Base-by-base conservation (phyloP, 352 stramenopile species). In the Globisporangium ultimum region DNA sequence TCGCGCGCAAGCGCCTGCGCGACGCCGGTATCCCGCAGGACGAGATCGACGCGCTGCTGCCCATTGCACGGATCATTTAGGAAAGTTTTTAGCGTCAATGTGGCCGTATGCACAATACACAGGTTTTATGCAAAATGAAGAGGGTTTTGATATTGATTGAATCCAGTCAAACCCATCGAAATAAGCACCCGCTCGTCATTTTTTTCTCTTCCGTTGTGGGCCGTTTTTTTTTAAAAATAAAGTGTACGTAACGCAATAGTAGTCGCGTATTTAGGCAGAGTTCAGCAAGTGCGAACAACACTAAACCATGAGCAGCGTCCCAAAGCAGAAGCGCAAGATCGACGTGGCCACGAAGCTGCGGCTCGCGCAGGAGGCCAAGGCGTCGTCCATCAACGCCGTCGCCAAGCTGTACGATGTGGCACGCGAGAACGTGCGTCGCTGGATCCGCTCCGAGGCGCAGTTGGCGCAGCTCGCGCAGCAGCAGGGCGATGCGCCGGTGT, bases 21-120 rank as follows among this genome's bases (percentile, higher is more conserved):
- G 68, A 75, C 48, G 68, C 68, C 48, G 68, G 68, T 7, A 62
- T 72, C 9, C 63, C 64, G 24, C 60, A 72, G 34, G 18, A 67
- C 45, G 68, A 75, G 61, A 70, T 75, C 46, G 64, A 72, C 51
- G 48, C 34, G 2, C 61, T 70, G 48, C 38, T 75, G 38, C 64
- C 64, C 13, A n/a, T 45, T 2, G 40, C 17, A 8, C 40, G 40
- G 12, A 45, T n/a, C 12, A 10, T 45, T n/a, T n/a, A 45, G 13
- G 13, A n/a, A 8, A 17, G 11, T 17, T n/a, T n/a, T 45, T 45
- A 45, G 40, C 12, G 38, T n/a, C 28, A 36, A 36, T 6, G 1
- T 10, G 28, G 4, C 3, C 2, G 24, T 32, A 32, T 32, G 24
- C 24, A 5, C 5, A 6, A 32, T 32, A 5, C 24, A 32, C 24